Conservation (phyloP, 2,329 filamentous ascomycete genomes). For the Byssothecium circinans region DNA sequence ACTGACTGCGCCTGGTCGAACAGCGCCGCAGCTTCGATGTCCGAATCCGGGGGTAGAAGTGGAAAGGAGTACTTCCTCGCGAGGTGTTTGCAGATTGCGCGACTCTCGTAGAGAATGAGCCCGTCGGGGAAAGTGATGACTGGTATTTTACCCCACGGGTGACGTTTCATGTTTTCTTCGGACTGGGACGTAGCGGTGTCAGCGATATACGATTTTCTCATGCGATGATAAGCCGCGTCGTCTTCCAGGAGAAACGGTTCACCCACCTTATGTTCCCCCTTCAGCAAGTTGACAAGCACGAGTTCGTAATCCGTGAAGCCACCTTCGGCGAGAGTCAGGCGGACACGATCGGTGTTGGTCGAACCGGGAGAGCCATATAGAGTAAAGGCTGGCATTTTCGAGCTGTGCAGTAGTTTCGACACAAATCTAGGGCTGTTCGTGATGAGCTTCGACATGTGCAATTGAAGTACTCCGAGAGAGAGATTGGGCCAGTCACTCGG, state of each 20-base stretch:
- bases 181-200: constrained; percentile 14
- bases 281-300: constrained; percentile 14
- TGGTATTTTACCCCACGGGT: constrained; percentile 25
- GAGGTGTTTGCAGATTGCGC: constrained; percentile 53
- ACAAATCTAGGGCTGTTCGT: constrained; percentile 11
- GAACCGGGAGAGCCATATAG: constrained; percentile 19
- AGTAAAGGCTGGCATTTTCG: constrained; percentile 25
- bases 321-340: constrained; percentile 25
- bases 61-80: constrained; percentile 51
- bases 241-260: constrained; percentile 4
- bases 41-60: constrained; percentile 45
- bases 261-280: constrained; percentile 15
- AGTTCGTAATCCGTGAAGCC: constrained; percentile 23
- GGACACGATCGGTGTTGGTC: constrained; percentile 21
- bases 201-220: constrained; percentile 10
- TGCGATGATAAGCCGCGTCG: constrained; percentile 1
- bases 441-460: constrained; percentile 14
- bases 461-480: constrained; percentile 4
- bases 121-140: constrained; percentile 37
- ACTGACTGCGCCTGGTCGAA: constrained; percentile 50
- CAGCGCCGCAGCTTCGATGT: constrained; percentile 46
- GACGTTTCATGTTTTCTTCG: constrained; percentile 17
- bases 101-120: constrained; percentile 51
- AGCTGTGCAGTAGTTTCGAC: constrained; percentile 13
- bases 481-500: constrained; percentile 8